Evolutionary conservation across 805 yeast species (phyloP).

Genomic region (Candida endomychidarum): DNA sequence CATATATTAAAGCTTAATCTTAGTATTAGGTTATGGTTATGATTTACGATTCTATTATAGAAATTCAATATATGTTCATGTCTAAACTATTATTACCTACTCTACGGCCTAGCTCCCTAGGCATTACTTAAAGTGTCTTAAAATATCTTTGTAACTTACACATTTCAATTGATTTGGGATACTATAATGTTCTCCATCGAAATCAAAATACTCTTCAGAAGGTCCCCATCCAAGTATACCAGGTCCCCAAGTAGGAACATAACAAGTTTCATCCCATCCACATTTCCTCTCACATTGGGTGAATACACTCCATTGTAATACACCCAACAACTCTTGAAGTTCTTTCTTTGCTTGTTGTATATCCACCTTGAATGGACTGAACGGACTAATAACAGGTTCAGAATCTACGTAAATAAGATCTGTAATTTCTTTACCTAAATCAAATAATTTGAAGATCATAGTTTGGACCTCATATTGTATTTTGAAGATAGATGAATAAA

Average conservation of each 20-base stretch:
- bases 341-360: conserved; percentile 7
- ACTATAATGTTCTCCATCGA: conserved; percentile 15
- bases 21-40: no score
- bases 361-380: no score
- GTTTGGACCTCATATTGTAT: conserved; percentile 41
- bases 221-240: conserved; percentile 48
- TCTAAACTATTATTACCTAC: no score
- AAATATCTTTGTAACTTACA: conserved; percentile 12
- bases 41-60: no score
- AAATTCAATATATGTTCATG: neutral
- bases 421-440: conserved; percentile 19
- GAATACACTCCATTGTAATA: conserved; percentile 40
- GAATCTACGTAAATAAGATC: conserved; percentile 19
- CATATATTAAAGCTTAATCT: neutral
- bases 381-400: no score
- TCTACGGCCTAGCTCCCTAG: no score
- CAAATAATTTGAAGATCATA: conserved; percentile 35
- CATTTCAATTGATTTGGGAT: conserved; percentile 19
- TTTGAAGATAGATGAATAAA: conserved; percentile 47
- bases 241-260: conserved; percentile 64
- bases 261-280: conserved; percentile 50
- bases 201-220: conserved; percentile 13
- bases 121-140: neutral
- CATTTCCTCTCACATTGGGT: conserved; percentile 45
- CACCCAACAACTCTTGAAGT: conserved; percentile 15